Evolutionary conservation across 2,329 filamentous ascomycete genomes (phyloP).

Genomic region (Cercospora citrullina): DNA sequence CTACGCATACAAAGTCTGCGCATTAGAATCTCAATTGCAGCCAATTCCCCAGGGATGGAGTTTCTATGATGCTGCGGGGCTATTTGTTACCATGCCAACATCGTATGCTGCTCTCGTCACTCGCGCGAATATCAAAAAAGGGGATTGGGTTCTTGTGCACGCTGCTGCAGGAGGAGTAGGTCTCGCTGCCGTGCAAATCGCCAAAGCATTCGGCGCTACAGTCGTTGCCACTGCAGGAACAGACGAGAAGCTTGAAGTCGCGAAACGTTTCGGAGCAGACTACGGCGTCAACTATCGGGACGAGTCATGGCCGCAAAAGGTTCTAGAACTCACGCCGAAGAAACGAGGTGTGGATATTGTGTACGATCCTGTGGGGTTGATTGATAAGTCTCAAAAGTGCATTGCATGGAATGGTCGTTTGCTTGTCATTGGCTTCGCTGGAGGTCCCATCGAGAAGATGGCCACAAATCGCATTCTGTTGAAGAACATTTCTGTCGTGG

Average conservation of each 20-base stretch:
- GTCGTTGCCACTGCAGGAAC: slow-evolving; percentile 92
- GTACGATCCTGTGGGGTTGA: slow-evolving; percentile 89
- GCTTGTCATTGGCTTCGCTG: slow-evolving; percentile 85
- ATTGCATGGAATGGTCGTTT: slow-evolving; percentile 90
- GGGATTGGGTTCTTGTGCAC: slow-evolving; percentile 86
- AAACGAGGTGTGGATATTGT: slow-evolving; percentile 82
- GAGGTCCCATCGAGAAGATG: slow-evolving; percentile 83
- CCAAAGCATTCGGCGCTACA: slow-evolving; percentile 85
- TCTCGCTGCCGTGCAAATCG: slow-evolving; percentile 86
- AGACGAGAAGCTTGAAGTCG: slow-evolving; percentile 75
- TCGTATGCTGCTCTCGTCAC: slow-evolving; percentile 81
- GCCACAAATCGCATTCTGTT: slow-evolving; percentile 88
- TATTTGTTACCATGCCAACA: slow-evolving; percentile 91
- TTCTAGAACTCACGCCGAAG: slow-evolving; percentile 75
- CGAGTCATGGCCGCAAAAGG: slow-evolving; percentile 62
- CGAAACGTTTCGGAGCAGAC: slow-evolving; percentile 79
- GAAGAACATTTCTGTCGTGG: slow-evolving; percentile 90
- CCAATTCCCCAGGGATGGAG: slow-evolving; percentile 79
- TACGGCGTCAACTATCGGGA: slow-evolving; percentile 75
- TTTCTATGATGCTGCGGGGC: slow-evolving; percentile 78
- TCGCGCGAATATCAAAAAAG: slow-evolving; percentile 71
- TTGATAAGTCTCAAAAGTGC: slow-evolving; percentile 86
- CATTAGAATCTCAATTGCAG: slow-evolving; percentile 65
- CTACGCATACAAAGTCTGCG: slow-evolving; percentile 75
- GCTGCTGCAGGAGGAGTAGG: slow-evolving; percentile 92